Base-by-base conservation (phyloP, 1,284 basidiomycete species). In the Phellopilus nigrolimitatus region DNA sequence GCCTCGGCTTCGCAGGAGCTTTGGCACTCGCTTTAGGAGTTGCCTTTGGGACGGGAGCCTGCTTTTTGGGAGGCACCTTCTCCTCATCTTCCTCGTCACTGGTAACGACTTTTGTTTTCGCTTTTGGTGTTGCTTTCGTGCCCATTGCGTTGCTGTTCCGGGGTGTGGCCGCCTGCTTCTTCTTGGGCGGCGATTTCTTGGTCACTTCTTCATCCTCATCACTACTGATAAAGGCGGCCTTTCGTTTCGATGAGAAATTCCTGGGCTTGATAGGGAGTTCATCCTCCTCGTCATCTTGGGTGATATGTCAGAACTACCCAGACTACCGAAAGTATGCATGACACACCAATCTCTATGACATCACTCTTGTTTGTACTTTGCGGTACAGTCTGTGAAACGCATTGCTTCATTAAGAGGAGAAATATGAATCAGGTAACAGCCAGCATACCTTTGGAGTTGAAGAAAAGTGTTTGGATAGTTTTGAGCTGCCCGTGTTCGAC, bases 331-430 rank as follows among this genome's bases (percentile, higher is more conserved):
- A 30, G 34, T 17, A 21, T 22, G 17, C 27, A 21, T 9, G 10
- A 56, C 59, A 43, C 51, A 72, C 71, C 66, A 49, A 68, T 64
- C 44, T 62, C 59, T 25, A 69, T 67, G 8, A 62, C 54, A 15
- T 55, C 57, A 22, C 28, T 49, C 43, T 59, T 36, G 49, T 38
- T 37, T 12, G 42, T 21, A 33, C 54, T 30, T 25, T 44, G 30
- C n/a, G 36, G 9, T n/a, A 17, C 9, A 33, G 44, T 13, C n/a
- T 41, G 36, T 4, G 13, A 27, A 13, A 22, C 15, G 27, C 31
- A 13, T 22, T 22, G 22, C 22, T 28, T 15, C 24, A 12, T 12
- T 38, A 10, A 21, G 24, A 36, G 17, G 33, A 21, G 3, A n/a
- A 6, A 7, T 31, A 17, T 19, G 22, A 13, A 21, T 27, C 5